Conservation (phyloP, 1,284 basidiomycete genomes). For the Sporisorium reilianum region DNA sequence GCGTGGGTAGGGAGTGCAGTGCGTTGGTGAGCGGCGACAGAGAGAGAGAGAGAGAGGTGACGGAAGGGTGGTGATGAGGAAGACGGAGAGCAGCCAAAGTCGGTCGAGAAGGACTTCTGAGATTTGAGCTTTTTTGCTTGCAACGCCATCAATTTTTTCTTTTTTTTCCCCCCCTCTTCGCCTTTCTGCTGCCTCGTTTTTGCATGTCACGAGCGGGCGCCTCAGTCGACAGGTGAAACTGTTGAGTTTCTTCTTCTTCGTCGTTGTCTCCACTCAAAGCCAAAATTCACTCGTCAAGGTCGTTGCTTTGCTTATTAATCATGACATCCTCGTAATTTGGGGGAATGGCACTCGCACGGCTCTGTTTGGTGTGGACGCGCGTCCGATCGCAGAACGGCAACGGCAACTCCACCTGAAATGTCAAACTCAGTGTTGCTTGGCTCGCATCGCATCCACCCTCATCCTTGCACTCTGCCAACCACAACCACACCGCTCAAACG, state of each 20-base stretch:
- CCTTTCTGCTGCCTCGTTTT: background rate
- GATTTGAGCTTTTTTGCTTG: background rate
- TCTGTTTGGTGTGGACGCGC: slow-evolving; percentile 33
- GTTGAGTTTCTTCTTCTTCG: slow-evolving; percentile 14
- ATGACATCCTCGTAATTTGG: slow-evolving; percentile 1
- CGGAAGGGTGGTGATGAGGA: background rate
- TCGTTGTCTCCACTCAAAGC: slow-evolving; percentile 28
- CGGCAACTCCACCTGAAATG: slow-evolving; percentile 24
- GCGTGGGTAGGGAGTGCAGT: background rate
- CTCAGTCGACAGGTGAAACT: background rate
- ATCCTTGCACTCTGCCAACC: background rate
- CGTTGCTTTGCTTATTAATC: slow-evolving; percentile 19
- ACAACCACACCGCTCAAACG: background rate
- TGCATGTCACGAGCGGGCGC: background rate
- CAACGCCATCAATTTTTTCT: background rate
- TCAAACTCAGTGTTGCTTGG: slow-evolving; percentile 21
- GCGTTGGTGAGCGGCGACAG: background rate
- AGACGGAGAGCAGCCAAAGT: background rate
- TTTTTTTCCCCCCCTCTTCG: background rate
- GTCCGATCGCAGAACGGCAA: slow-evolving; percentile 39
- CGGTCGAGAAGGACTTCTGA: background rate
- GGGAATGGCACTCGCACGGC: slow-evolving; percentile 23
- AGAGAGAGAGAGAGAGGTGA: background rate
- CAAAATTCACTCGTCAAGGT: too few relatives aligned
- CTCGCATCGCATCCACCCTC: background rate